These are phyloP conservation scores for Deinandra increscens DNA, from an alignment of 129 eudicot species.

Conservation along the genomic window DNA sequence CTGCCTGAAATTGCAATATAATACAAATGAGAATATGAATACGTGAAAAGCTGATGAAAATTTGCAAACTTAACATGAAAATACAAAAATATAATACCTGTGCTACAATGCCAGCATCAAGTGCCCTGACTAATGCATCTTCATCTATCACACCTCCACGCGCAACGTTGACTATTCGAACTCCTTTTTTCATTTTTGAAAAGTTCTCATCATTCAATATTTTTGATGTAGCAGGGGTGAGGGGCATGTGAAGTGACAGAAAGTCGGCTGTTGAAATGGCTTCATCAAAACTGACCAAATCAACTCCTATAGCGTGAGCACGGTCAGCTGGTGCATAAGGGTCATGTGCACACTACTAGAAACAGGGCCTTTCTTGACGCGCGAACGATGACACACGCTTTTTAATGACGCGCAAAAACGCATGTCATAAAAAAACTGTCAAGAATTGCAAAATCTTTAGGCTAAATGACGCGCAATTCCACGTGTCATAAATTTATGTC, in stretches of 20 bases:
- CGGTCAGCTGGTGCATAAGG: conserved; percentile 99
- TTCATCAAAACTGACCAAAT: conserved; percentile 86
- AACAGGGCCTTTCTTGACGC: too few relatives aligned
- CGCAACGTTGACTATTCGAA: conserved; percentile 84
- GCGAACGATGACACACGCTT: too few relatives aligned
- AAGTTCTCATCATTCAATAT: conserved; percentile 83
- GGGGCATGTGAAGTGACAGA: conserved; percentile 97
- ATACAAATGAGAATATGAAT: background rate
- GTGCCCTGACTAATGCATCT: conserved; percentile 84
- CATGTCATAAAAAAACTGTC: too few relatives aligned
- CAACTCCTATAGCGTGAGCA: conserved; percentile 94
- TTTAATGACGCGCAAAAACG: too few relatives aligned
- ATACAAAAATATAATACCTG: conserved; percentile 48
- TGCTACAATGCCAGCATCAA: conserved; percentile 92
- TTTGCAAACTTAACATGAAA: background rate
- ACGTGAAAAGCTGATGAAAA: background rate
- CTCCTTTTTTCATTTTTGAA: conserved; percentile 96
- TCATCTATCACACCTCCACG: conserved; percentile 99
- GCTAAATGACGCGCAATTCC: too few relatives aligned
- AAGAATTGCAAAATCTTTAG: too few relatives aligned
- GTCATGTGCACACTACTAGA: too few relatives aligned
- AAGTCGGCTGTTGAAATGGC: conserved; percentile 82
- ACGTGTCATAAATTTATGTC: too few relatives aligned
- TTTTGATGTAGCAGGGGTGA: conserved; percentile 75
- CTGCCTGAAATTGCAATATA: conserved; percentile 46